Evolutionary conservation across 2,329 filamentous ascomycete genomes (phyloP).

Genomic region (Capronia americana): DNA sequence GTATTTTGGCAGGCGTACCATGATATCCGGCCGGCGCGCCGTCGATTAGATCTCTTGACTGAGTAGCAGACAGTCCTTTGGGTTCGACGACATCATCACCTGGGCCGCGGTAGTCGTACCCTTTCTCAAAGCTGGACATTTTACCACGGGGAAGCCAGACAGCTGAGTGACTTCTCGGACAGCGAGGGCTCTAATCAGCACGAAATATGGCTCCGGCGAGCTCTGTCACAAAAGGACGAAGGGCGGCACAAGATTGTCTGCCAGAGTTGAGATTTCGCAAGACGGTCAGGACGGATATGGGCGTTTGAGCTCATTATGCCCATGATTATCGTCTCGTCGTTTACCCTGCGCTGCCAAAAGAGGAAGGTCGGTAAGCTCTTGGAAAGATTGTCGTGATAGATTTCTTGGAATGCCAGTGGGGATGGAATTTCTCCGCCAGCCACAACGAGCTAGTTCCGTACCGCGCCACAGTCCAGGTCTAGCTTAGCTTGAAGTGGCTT

Average conservation of each 20-base stretch:
- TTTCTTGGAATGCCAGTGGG: not conserved
- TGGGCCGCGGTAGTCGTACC: slow-evolving; percentile 19
- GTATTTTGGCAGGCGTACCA: slow-evolving; percentile 9
- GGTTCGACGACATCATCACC: slow-evolving; percentile 21
- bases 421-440: not conserved
- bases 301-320: slow-evolving; percentile 1
- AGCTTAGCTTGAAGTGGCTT: not conserved
- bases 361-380: slow-evolving; percentile 21
- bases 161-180: not conserved
- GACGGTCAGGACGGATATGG: not conserved
- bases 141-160: not conserved
- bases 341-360: slow-evolving; percentile 3
- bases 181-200: not conserved
- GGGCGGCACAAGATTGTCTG: not conserved
- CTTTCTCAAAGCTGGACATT: slow-evolving; percentile 27
- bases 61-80: slow-evolving; percentile 17
- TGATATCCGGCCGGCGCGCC: slow-evolving; percentile 27
- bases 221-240: not conserved
- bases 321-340: slow-evolving; percentile 8
- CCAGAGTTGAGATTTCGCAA: not conserved
- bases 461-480: not conserved
- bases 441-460: not conserved
- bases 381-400: slow-evolving; percentile 10
- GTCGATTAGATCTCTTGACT: not conserved
- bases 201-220: not conserved